Percentiles rank a stretch among this genome's conserved stretches.
These are phyloP conservation scores for Mollisiaceae sp. DNA, from an alignment of 2,329 filamentous ascomycete species.

Conservation along the genomic window DNA sequence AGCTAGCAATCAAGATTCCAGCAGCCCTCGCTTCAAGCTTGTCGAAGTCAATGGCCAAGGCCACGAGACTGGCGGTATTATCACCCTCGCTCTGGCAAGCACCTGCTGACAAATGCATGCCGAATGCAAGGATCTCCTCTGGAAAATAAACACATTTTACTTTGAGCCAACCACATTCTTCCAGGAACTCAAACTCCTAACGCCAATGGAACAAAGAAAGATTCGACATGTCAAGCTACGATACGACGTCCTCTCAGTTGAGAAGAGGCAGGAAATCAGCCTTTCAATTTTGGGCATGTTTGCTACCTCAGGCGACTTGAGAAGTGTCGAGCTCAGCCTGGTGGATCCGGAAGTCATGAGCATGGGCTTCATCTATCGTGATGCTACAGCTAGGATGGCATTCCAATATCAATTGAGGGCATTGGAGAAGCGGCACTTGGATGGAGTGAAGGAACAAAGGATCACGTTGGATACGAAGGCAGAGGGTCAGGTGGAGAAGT, in stretches of 20 bases:
- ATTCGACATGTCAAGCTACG: neutral
- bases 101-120: constrained; percentile 1
- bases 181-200: neutral
- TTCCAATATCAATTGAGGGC: neutral
- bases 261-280: neutral
- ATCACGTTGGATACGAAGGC: neutral
- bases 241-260: constrained; percentile 9
- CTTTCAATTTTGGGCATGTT: neutral
- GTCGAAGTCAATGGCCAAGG: neutral
- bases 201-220: neutral
- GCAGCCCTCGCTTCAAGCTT: neutral
- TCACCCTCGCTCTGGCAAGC: neutral
- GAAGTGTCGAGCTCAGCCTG: neutral
- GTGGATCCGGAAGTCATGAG: neutral
- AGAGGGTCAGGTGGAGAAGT: neutral
- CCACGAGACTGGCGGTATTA: neutral
- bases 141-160: constrained; percentile 10
- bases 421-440: neutral
- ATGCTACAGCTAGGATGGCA: neutral
- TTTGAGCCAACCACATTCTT: neutral
- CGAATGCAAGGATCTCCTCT: constrained; percentile 1
- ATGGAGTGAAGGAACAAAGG: neutral
- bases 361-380: neutral
- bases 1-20: neutral
- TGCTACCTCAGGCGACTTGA: neutral